phyloP scores from a whole-genome alignment of 202 grass and related monocot species.

The Panicum virgatum region DNA sequence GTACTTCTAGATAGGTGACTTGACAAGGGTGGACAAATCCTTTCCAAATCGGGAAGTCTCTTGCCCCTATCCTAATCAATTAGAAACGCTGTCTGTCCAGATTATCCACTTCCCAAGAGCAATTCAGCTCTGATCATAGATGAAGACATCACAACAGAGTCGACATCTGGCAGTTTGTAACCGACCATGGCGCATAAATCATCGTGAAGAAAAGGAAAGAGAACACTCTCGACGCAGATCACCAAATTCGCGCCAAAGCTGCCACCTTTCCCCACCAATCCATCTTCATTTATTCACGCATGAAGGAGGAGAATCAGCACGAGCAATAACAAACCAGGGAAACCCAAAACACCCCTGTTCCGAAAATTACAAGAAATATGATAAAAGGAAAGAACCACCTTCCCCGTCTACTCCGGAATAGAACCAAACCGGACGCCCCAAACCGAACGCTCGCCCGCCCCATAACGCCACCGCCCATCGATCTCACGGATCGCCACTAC shows the following conservation, averaged over 20 bases:
- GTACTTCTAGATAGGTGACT: neutral
- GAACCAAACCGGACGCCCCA: too few species aligned
- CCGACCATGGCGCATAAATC: neutral
- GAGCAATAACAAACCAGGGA: neutral
- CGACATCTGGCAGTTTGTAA: neutral
- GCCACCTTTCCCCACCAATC: neutral
- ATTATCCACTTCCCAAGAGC: neutral
- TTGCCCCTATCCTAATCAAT: neutral
- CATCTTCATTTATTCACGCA: neutral
- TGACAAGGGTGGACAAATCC: neutral
- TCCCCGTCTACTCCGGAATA: neutral
- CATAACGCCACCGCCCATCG: neutral
- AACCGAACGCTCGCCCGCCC: neutral
- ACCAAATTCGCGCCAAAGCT: slow-evolving; percentile 8
- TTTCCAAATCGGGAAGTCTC: neutral
- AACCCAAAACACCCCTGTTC: neutral
- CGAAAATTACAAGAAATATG: neutral
- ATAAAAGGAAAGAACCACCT: neutral
- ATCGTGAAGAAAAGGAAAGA: neutral
- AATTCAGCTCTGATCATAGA: slow-evolving; percentile 8
- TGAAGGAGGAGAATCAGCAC: neutral
- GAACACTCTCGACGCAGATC: slow-evolving; percentile 4
- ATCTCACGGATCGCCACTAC: neutral
- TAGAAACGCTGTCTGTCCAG: neutral
- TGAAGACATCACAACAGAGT: neutral